Percentiles rank a stretch among this genome's conserved stretches.
These are phyloP conservation scores for Cercospora berteroae DNA, from an alignment of 2,329 filamentous ascomycete species.

Conservation along the genomic window DNA sequence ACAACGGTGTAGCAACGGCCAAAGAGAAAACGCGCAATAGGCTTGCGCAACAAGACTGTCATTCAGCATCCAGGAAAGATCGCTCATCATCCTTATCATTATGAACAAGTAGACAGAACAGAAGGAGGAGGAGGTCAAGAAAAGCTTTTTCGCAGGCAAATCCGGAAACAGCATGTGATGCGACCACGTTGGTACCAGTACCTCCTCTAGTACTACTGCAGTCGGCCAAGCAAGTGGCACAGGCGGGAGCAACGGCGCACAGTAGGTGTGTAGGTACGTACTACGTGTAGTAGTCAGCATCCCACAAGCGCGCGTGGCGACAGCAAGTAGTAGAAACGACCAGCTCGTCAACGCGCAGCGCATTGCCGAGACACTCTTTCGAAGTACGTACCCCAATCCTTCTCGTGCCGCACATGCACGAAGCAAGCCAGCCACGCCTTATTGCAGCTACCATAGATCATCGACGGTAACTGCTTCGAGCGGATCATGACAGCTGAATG, in stretches of 20 bases:
- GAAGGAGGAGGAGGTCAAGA: background rate
- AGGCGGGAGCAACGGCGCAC: too few species aligned
- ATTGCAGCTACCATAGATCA: background rate
- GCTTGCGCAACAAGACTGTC: background rate
- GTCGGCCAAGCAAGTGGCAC: background rate
- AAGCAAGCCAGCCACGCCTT: slow-evolving; percentile 2
- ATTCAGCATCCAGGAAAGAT: background rate
- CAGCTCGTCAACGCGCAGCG: background rate
- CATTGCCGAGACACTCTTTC: background rate
- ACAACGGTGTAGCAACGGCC: background rate
- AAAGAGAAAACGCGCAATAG: background rate
- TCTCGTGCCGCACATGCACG: background rate
- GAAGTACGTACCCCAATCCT: background rate
- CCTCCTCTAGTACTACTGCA: too few species aligned
- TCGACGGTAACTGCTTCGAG: background rate
- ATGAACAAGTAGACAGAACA: background rate
- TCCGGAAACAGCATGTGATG: background rate
- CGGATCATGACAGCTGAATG: background rate
- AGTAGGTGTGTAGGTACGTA: background rate
- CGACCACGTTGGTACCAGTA: background rate
- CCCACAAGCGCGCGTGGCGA: background rate
- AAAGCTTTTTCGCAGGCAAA: background rate
- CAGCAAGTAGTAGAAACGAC: background rate
- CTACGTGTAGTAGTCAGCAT: background rate
- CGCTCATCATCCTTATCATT: background rate